Evolutionary conservation across 225 moss, liverwort and hornwort species (phyloP).

Genomic region (Lunularia cruciata): DNA sequence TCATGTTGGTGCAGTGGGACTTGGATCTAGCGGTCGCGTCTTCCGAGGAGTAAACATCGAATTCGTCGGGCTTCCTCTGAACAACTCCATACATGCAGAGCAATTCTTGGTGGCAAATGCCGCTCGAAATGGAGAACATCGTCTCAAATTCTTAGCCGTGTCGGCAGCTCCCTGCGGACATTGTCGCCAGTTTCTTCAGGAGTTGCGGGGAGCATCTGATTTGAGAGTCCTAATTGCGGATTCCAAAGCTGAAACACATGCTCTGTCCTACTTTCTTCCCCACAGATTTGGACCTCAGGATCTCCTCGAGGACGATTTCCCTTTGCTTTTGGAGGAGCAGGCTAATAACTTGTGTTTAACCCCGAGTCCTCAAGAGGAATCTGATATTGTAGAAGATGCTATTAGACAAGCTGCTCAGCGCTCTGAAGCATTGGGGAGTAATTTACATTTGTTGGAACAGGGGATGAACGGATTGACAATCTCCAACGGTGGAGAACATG

Average conservation of each 20-base stretch:
- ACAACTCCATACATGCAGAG: constrained; percentile 81
- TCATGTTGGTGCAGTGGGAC: constrained; percentile 86
- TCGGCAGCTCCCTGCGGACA: constrained; percentile 96
- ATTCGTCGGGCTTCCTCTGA: constrained; percentile 72
- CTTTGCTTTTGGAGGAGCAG: constrained; percentile 76
- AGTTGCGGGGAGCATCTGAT: constrained; percentile 73
- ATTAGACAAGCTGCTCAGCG: background rate
- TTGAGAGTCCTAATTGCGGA: constrained; percentile 75
- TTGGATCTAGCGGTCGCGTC: constrained; percentile 81
- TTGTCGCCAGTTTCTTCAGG: constrained; percentile 98
- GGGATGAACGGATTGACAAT: background rate
- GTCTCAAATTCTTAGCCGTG: constrained; percentile 80
- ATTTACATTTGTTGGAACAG: background rate
- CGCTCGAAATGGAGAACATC: constrained; percentile 77
- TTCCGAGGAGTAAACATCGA: constrained; percentile 92
- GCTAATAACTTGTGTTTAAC: constrained; percentile 42
- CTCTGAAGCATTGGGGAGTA: background rate
- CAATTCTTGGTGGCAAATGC: constrained; percentile 96
- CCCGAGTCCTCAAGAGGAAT: background rate
- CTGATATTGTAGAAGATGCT: background rate
- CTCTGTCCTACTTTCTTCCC: constrained; percentile 76
- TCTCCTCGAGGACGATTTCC: constrained; percentile 76
- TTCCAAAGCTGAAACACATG: constrained; percentile 63
- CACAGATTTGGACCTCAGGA: constrained; percentile 90
- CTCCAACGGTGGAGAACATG: background rate